phyloP scores from a whole-genome alignment of 345 rosid genomes.

The Sonneratia alba region DNA sequence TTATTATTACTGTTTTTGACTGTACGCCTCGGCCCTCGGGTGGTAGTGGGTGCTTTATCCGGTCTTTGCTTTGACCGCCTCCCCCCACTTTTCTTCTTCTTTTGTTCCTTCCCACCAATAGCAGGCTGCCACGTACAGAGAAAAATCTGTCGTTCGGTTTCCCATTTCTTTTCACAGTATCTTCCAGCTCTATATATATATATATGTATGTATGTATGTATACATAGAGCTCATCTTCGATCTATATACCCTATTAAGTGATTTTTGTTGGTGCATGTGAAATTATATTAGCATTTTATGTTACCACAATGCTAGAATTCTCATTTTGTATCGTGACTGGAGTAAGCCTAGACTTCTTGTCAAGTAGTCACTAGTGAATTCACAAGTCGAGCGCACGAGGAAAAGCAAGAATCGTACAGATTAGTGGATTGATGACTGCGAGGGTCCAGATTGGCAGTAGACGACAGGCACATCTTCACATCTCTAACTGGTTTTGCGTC shows the following conservation, averaged over 20 bases:
- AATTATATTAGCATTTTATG: background rate
- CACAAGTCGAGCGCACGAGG: background rate
- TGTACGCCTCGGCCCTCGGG: slow-evolving; percentile 8
- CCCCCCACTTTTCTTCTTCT: background rate
- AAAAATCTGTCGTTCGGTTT: background rate
- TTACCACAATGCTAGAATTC: background rate
- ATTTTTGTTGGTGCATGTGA: background rate
- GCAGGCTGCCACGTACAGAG: background rate
- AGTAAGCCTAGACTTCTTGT: background rate
- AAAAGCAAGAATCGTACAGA: background rate
- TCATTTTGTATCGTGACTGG: background rate
- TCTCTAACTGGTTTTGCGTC: no score
- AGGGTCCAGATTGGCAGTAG: background rate
- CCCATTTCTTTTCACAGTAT: background rate
- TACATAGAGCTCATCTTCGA: background rate
- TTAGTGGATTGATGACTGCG: no score
- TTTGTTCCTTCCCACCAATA: background rate
- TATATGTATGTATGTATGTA: no score
- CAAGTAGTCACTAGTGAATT: background rate
- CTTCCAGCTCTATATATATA: background rate
- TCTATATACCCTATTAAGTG: no score
- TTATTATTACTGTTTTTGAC: slow-evolving; percentile 5
- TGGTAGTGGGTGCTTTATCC: slow-evolving; percentile 13
- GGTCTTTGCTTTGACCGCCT: slow-evolving; percentile 15
- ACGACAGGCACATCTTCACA: no score